A percentile compares a stretch with the other conserved stretches of the same genome.
phyloP scores from a whole-genome alignment of 2,329 filamentous ascomycete species.

The Colletotrichum sp. region DNA sequence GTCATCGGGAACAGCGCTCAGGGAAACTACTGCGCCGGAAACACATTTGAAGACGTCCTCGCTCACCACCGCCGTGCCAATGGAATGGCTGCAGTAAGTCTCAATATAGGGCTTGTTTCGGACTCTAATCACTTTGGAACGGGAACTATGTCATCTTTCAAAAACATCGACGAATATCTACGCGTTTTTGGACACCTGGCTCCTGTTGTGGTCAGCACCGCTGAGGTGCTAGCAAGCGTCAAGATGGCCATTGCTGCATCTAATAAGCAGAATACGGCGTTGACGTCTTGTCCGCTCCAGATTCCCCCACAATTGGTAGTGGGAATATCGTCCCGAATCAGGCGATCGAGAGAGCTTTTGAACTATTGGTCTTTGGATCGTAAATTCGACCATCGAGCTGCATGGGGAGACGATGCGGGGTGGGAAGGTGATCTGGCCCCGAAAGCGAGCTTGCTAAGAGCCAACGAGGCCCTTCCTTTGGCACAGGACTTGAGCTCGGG shows the following conservation, averaged over 20 bases:
- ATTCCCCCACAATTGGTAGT: constrained; percentile 11
- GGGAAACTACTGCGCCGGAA: constrained; percentile 23
- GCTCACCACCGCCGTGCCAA: constrained; percentile 5
- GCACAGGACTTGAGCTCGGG: constrained; percentile 32
- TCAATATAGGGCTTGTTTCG: constrained; percentile 15
- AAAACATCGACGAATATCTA: constrained; percentile 51
- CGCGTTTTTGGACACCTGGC: constrained; percentile 22
- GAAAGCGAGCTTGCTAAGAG: background rate
- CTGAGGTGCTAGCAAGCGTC: background rate
- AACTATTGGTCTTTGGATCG: constrained; percentile 44
- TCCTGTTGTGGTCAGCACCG: background rate
- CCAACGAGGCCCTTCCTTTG: constrained; percentile 32
- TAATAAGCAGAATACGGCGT: background rate
- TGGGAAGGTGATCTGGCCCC: background rate
- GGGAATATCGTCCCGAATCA: constrained; percentile 26
- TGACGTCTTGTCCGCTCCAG: background rate
- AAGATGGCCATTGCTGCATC: background rate
- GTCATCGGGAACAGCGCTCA: constrained; percentile 22
- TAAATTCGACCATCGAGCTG: background rate
- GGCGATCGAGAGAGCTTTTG: constrained; percentile 38
- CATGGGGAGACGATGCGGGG: constrained; percentile 7
- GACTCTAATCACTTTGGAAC: constrained; percentile 52
- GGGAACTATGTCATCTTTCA: constrained; percentile 51
- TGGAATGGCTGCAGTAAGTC: background rate
- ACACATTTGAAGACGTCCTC: constrained; percentile 23